Evolutionary conservation across 73 alveolate genomes (phyloP).

Genomic region (Blepharisma stoltei): DNA sequence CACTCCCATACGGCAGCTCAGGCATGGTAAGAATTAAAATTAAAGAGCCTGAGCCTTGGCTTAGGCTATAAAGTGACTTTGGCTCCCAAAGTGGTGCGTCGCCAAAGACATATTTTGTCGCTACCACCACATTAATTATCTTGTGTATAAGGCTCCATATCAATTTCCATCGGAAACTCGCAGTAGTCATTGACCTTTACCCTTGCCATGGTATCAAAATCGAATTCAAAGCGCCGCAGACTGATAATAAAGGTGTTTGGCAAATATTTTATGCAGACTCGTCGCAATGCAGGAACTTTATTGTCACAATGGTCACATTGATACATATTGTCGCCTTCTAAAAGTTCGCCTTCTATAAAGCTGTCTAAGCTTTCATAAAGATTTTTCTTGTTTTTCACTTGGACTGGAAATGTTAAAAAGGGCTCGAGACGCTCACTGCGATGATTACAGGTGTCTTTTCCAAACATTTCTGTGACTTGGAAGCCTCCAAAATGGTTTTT

Average conservation of each 20-base stretch:
- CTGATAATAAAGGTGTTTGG: slow-evolving; percentile 89
- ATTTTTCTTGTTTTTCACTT: slow-evolving; percentile 85
- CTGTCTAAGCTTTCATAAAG: slow-evolving; percentile 83
- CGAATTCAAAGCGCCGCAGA: slow-evolving; percentile 91
- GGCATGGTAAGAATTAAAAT: too few relatives aligned
- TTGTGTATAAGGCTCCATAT: slow-evolving; percentile 44
- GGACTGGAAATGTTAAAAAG: slow-evolving; percentile 80
- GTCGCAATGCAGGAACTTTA: slow-evolving; percentile 85
- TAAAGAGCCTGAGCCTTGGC: too few relatives aligned
- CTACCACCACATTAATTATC: too few relatives aligned
- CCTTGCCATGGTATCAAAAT: slow-evolving; percentile 88
- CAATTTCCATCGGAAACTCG: slow-evolving; percentile 89
- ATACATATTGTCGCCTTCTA: slow-evolving; percentile 94
- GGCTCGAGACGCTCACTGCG: slow-evolving; percentile 86
- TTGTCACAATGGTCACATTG: slow-evolving; percentile 91
- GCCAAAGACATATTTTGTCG: too few relatives aligned
- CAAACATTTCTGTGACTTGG: slow-evolving; percentile 77
- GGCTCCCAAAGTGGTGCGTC: too few relatives aligned
- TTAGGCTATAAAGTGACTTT: too few relatives aligned
- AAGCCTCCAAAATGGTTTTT: slow-evolving; percentile 86
- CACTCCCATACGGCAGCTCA: too few relatives aligned
- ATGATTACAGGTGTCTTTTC: slow-evolving; percentile 78
- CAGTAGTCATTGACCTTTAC: slow-evolving; percentile 92
- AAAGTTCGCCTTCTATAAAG: slow-evolving; percentile 90
- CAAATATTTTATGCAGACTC: slow-evolving; percentile 83